Base-by-base conservation (phyloP, 371 early-diverging fungal species). In the Chytridium lagenaria region DNA sequence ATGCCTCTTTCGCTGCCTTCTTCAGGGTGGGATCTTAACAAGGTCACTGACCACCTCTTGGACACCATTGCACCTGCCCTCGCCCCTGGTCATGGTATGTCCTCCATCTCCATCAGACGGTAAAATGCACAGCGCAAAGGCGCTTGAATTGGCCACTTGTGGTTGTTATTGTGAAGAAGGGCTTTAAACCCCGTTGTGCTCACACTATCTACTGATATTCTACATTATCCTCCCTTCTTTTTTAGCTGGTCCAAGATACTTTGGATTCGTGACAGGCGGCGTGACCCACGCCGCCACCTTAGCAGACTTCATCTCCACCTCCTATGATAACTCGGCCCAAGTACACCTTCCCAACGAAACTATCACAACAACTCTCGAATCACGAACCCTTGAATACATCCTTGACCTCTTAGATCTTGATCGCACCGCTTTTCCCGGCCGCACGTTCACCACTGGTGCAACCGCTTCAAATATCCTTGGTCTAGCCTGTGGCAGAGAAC, bases 241-340 rank as follows among this genome's bases (percentile, higher is more conserved):
- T n/a, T 26, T 40, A 40, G 50, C 50, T 2, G 70, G 74, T 3
- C 78, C 80, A 0, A 64, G 76, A 15, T 77, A 77, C 74, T 80
- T 80, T 68, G 77, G 77, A 22, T 77, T 77, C 34, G 75, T 80
- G 12, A 80, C 78, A 0, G 80, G 80, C 0, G 80, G 80, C 12
- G 68, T 71, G 19, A 76, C 77, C 34, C 69, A 67, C 3, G 73
- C 77, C 1, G 77, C 77, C 0, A 49, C 61, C 30, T n/a, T 77
- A 3, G 80, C 70, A 12, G 80, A 80, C 50, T 34, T 74, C 26
- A 52, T 80, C 19, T 71, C 68, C 12, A 55, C 78, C 23, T 57
- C 68, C n/a, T 73, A 66, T 40, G 80, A 80, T 59, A 73, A 72
- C 50, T 77, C 77, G 63, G 74, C 77, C n/a, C 73, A 73, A 31